Evolutionary conservation across 1,284 basidiomycete species (phyloP), one percentile per base, ranked within the genome.

Genomic region (Trichosporon coremiiforme): DNA sequence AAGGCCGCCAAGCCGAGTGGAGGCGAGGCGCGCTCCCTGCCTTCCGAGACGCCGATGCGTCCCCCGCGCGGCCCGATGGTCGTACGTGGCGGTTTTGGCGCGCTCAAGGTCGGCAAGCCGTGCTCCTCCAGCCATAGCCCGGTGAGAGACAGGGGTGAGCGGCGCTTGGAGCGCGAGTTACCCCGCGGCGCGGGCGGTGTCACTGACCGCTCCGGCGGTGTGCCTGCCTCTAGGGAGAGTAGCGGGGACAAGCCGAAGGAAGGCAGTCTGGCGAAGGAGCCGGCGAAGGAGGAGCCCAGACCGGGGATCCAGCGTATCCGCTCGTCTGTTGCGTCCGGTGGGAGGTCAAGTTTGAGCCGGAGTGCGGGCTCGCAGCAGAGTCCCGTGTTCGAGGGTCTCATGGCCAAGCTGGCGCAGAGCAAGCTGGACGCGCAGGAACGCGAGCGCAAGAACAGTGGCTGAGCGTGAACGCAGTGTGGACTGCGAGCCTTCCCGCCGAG

Each of bases 41-140:
- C 57, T 2, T n/a, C 15, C 29, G 57, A 60, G 31, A 31, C 29
- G 15, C 57, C 57, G 15, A 13, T 60, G 57, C 12, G 73, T n/a
- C 22, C 65, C 29, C 69, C 78, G 6, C 76, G 81, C 17, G 79
- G 78, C 7, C 81, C 82, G 0, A 81, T 83, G 1, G 74, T 83
- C 12, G 75, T 83, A 0, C 75, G 80, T n/a, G 82, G 82, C 9
- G 82, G 82, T n/a, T 83, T 83, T 60, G 79, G 70, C 10, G 67
- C 66, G 67, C 47, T 73, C 68, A 45, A 69, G 33, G 33, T 53
- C 25, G 67, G 63, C 57, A 64, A 69, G 50, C 67, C 70, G 5
- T 65, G 64, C 7, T 70, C 69, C 0, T 77, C 76, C 0, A 75
- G 71, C 13, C 75, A 77, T 64, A 75, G 71, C 31, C 76, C 77